Base-by-base conservation (phyloP, 148 eudicot genomes). In the Fagopyrum esculentum region DNA sequence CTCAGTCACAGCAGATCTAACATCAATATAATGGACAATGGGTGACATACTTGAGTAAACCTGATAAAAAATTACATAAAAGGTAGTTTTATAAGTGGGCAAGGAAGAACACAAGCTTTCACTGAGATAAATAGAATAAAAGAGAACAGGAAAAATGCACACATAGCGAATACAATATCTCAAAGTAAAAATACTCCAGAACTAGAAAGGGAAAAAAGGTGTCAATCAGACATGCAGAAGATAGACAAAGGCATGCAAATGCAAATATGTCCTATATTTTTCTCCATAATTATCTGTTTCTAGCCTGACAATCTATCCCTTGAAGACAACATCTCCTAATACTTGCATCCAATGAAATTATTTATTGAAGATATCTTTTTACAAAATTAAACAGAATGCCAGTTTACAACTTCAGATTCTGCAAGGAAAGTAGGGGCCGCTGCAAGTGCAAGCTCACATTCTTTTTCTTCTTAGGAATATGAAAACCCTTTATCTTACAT, bases 41-140 rank as follows among this genome's bases (percentile, higher is more conserved):
- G 97, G 98, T 22, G 93, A 88, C 93, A 93, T 89, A 76, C 93
- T 91, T 63, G 98, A 79, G 86, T 91, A 93, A 59, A 86, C 95
- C 98, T 93, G 88, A 79, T 35, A 45, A 11, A 73, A 40, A 35
- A 40, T 10, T 10, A 30, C 5, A 15, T 22, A 10, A 63, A 63
- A 29, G 69, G 4, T 29, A 63, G 4, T 8, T 16, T 5, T 10
- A 63, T 63, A 63, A 63, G 44, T 12, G 35, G 45, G 30, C 69
- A 63, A 12, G 4, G 35, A 30, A 29, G 45, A 15, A 30, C 6
- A 29, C 11, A 11, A 63, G 2, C 6, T 52, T 16, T 52, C 56
- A 12, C 6, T 8, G n/a, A 15, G 19, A 15, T 52, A 52, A 3
- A 17, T 6, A 52, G 57, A 15, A 52, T 19, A 51, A 51, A 51